These are phyloP conservation scores for Xylaria sp. DNA, from an alignment of 2,329 filamentous ascomycete genomes.

Conservation along the genomic window DNA sequence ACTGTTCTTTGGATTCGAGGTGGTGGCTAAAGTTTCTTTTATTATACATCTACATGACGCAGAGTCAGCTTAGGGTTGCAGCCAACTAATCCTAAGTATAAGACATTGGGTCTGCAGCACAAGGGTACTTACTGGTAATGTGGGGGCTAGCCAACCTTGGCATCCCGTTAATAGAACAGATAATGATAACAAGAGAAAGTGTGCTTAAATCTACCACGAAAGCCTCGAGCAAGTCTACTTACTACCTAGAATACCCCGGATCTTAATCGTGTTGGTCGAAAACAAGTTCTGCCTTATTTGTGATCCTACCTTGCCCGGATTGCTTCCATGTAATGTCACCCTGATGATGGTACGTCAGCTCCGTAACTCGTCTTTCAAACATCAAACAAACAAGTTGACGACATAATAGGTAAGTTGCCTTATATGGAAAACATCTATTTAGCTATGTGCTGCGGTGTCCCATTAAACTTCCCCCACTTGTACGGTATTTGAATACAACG, in stretches of 20 bases:
- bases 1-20: constrained; percentile 16
- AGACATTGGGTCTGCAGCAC: constrained; percentile 15
- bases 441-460: neutral
- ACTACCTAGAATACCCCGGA: neutral
- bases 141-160: constrained; percentile 15
- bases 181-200: neutral
- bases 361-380: neutral
- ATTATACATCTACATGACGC: constrained; percentile 33
- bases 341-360: constrained; percentile 12
- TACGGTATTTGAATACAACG: constrained; percentile 7
- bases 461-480: constrained; percentile 4
- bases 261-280: neutral
- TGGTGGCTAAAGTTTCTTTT: constrained; percentile 32
- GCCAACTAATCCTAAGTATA: constrained; percentile 26
- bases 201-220: neutral
- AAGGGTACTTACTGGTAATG: constrained; percentile 1
- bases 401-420: constrained; percentile 6
- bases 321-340: constrained; percentile 15
- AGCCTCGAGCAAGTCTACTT: neutral
- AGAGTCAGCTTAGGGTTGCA: constrained; percentile 37
- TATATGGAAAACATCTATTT: neutral
- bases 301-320: constrained; percentile 14
- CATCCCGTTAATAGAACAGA: neutral
- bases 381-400: neutral
- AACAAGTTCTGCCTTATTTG: constrained; percentile 24